Conservation (phyloP, 345 rosid species). For the Dipteronia dyeriana region DNA sequence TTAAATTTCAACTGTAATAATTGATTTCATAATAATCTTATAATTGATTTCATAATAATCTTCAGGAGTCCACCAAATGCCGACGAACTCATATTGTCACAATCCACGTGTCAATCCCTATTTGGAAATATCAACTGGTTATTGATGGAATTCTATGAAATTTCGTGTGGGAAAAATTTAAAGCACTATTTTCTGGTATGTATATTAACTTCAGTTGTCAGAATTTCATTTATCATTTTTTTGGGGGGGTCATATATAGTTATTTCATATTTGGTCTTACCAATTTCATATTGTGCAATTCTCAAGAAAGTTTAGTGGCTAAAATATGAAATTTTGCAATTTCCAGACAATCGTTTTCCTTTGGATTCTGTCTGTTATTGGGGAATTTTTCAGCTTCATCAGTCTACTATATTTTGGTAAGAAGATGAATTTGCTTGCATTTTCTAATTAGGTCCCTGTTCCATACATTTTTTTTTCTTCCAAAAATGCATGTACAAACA, state of each 20-base stretch:
- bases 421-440: constrained; percentile 7
- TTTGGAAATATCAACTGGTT: constrained; percentile 31
- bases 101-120: constrained; percentile 36
- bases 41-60: too few species aligned
- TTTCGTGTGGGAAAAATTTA: constrained; percentile 47
- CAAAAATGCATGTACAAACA: too few species aligned
- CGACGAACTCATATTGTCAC: constrained; percentile 36
- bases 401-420: constrained; percentile 56
- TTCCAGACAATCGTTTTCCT: constrained; percentile 53
- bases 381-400: too few species aligned
- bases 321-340: neutral
- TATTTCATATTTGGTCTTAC: neutral
- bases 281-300: too few species aligned
- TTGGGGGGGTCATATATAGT: neutral
- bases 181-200: constrained; percentile 43
- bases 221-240: neutral
- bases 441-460: too few species aligned
- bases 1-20: neutral
- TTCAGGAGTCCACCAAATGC: constrained; percentile 47
- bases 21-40: neutral
- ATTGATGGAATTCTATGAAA: constrained; percentile 35
- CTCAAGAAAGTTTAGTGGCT: too few species aligned
- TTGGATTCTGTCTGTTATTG: constrained; percentile 47
- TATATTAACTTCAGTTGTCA: neutral
- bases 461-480: too few species aligned